Conservation (phyloP, 495 filamentous ascomycete genomes). For the Trichodelitschia bisporula region DNA sequence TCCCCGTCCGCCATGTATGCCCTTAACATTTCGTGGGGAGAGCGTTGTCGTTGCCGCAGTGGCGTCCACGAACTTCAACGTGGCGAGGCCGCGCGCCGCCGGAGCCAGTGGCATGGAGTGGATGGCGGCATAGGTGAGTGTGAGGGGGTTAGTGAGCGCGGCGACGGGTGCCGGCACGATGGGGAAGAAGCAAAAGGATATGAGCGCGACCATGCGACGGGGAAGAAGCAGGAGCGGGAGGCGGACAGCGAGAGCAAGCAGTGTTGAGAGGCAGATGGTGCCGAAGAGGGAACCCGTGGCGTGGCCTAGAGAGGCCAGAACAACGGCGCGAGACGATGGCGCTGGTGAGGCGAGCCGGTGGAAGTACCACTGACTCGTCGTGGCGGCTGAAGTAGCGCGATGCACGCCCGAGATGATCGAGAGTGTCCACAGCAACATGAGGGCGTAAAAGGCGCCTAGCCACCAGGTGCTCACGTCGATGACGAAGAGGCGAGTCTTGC, state of each 20-base stretch:
- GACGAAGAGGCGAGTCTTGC: conserved; percentile 28
- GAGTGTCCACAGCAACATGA: conserved; percentile 90
- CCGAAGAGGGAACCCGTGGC: conserved; percentile 72
- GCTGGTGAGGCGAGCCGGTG: conserved; percentile 65
- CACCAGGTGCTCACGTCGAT: conserved; percentile 77
- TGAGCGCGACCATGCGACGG: conserved; percentile 34
- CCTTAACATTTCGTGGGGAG: conserved; percentile 30
- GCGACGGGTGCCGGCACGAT: conserved; percentile 65
- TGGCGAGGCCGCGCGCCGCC: conserved; percentile 50
- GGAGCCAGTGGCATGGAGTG: conserved; percentile 59
- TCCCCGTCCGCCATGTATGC: too few relatives aligned
- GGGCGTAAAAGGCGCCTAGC: conserved; percentile 66
- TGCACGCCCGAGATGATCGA: conserved; percentile 68
- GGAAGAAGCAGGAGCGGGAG: conserved; percentile 72
- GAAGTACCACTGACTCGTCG: conserved; percentile 97
- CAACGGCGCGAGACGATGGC: conserved; percentile 49
- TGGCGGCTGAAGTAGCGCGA: conserved; percentile 75
- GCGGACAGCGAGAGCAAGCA: conserved; percentile 56
- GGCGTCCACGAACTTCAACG: conserved; percentile 47
- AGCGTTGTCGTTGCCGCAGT: conserved; percentile 33
- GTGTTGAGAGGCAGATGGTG: conserved; percentile 65
- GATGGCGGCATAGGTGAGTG: conserved; percentile 81
- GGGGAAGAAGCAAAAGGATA: conserved; percentile 41
- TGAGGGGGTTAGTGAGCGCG: conserved; percentile 67
- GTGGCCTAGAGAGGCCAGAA: conserved; percentile 59